Evolutionary conservation across 2,329 filamentous ascomycete genomes (phyloP), one percentile per base, ranked within the genome.

Genomic region (Diplodia scrobiculata): DNA sequence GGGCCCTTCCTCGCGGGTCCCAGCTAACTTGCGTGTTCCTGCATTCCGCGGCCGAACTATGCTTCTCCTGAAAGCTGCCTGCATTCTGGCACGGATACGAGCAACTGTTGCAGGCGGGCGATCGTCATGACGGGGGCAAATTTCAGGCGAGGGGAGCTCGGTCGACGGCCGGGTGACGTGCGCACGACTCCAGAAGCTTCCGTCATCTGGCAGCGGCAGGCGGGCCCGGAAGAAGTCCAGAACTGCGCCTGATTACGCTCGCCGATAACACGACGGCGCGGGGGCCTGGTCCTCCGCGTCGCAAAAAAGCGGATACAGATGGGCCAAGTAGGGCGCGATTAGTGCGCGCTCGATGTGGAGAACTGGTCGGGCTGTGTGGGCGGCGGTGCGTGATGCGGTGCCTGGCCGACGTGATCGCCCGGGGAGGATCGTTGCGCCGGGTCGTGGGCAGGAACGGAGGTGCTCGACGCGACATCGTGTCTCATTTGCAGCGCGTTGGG

Each of bases 381-480:
- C 25, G 25, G 25, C 25, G 25, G 25, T 25, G 25, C 25, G 25
- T 25, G 25, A 3, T 25, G 25, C 25, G 25, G 25, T 25, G 45
- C 58, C 51, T 62, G 58, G 58, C 58, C 58, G 27, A 41, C 60
- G 32, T 41, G 60, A 63, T 63, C 60, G 25, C 34, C 60, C 60
- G 47, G 48, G 41, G 60, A 63, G 32, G 50, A 63, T 53, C 60
- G 34, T 29, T 63, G 60, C 34, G 48, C 38, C 45, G 38, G 55
- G 45, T 38, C 36, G 27, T 21, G 0, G 34, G 6, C 7, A 36
- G 52, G 32, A 32, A n/a, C 32, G 32, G 29, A 5, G n/a, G 27
- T n/a, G 34, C 14, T 53, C 17, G 27, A 53, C 9, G 41, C 6
- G 17, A 45, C 9, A 9, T 53, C 27, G 34, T 0, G 7, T 38